Evolutionary conservation across 208 protist genomes (phyloP).

Genomic region (Leishmania tarentolae): DNA sequence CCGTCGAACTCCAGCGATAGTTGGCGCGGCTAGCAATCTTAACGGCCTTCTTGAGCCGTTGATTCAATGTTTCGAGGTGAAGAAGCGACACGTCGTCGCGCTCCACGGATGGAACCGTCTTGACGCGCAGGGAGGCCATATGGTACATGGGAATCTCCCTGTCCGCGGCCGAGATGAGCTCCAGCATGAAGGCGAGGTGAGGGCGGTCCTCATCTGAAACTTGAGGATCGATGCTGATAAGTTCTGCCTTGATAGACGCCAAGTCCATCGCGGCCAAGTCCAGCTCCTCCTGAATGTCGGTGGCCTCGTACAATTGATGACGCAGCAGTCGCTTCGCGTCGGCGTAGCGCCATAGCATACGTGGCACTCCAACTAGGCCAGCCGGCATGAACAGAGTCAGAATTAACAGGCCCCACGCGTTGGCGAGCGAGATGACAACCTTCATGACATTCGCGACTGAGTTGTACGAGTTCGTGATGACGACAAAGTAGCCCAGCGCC

Average conservation of each 20-base stretch:
- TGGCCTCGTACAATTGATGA: slow-evolving; percentile 61
- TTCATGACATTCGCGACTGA: slow-evolving; percentile 60
- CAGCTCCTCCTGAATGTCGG: slow-evolving; percentile 88
- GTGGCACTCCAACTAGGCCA: slow-evolving; percentile 85
- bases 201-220: slow-evolving; percentile 79
- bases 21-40: slow-evolving; percentile 79
- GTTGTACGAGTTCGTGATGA: slow-evolving; percentile 77
- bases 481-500: slow-evolving; percentile 76
- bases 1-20: slow-evolving; percentile 77
- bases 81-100: slow-evolving; percentile 75
- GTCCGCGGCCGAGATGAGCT: slow-evolving; percentile 72
- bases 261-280: slow-evolving; percentile 89
- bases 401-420: slow-evolving; percentile 90
- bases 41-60: slow-evolving; percentile 78
- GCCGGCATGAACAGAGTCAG: slow-evolving; percentile 87
- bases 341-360: slow-evolving; percentile 82
- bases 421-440: slow-evolving; percentile 83
- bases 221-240: slow-evolving; percentile 77
- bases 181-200: slow-evolving; percentile 80
- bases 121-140: slow-evolving; percentile 61
- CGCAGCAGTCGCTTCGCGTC: slow-evolving; percentile 63
- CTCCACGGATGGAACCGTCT: slow-evolving; percentile 33
- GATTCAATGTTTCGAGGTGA: slow-evolving; percentile 80
- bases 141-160: slow-evolving; percentile 84
- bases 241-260: slow-evolving; percentile 73